A percentile compares a stretch with the other conserved stretches of the same genome.
Evolutionary conservation across 2,329 filamentous ascomycete species (phyloP).

Genomic region (Fusarium robinianum): DNA sequence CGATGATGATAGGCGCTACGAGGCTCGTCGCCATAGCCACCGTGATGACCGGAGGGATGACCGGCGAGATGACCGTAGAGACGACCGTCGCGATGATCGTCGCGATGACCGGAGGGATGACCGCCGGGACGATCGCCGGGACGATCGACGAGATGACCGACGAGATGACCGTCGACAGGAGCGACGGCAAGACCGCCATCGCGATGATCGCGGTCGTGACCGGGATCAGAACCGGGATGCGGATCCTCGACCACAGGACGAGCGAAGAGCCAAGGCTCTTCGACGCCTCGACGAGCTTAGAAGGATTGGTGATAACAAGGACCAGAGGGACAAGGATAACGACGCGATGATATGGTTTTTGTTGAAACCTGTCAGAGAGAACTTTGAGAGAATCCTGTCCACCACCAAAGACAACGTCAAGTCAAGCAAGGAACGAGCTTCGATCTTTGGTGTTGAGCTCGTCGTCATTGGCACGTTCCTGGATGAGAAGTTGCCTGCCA

Average conservation of each 20-base stretch:
- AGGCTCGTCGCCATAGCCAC: conserved; percentile 31
- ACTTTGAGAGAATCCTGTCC: conserved; percentile 61
- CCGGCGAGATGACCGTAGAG: conserved; percentile 29
- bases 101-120: conserved; percentile 28
- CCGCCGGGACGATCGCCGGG: conserved; percentile 39
- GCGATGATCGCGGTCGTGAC: conserved; percentile 29
- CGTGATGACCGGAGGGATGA: conserved; percentile 7
- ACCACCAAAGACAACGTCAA: conserved; percentile 67
- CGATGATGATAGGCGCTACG: conserved; percentile 30
- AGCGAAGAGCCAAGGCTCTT: conserved; percentile 48
- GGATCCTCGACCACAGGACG: conserved; percentile 43
- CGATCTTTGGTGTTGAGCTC: conserved; percentile 64
- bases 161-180: conserved; percentile 37
- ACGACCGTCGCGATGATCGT: conserved; percentile 30
- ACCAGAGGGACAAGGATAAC: conserved; percentile 52
- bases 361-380: conserved; percentile 63
- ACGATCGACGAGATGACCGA: conserved; percentile 39
- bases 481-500: conserved; percentile 50
- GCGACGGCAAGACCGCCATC: conserved; percentile 27
- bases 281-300: conserved; percentile 50
- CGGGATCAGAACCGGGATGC: conserved; percentile 34
- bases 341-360: conserved; percentile 55
- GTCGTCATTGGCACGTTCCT: conserved; percentile 67
- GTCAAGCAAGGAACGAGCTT: conserved; percentile 64
- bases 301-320: conserved; percentile 54